phyloP scores from a whole-genome alignment of 2,329 filamentous ascomycete species.

The Aureobasidium lini region DNA sequence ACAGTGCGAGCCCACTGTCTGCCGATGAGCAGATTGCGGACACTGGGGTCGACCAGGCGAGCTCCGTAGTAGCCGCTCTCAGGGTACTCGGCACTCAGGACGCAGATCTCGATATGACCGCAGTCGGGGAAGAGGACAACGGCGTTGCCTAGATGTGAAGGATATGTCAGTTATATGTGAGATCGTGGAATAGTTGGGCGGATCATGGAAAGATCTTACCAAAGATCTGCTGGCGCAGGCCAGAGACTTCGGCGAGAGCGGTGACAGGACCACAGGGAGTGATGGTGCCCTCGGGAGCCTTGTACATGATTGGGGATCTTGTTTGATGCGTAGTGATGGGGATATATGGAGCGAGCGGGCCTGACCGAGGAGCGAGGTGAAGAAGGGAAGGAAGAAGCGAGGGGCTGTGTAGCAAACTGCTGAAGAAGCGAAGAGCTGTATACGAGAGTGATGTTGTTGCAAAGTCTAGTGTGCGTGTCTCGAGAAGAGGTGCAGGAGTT shows the following conservation, averaged over 20 bases:
- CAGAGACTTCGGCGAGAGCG: background rate
- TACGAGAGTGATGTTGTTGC: background rate
- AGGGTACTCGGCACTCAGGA: slow-evolving; percentile 1
- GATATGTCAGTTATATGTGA: background rate
- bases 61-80: slow-evolving; percentile 6
- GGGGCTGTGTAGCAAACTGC: no score
- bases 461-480: background rate
- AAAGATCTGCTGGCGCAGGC: slow-evolving; percentile 5
- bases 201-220: background rate
- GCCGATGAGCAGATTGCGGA: background rate
- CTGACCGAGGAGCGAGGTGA: no score
- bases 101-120: background rate
- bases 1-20: background rate
- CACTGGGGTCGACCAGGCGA: background rate
- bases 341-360: no score
- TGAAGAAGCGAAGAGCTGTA: no score
- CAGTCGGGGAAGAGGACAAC: background rate
- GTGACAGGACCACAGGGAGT: background rate
- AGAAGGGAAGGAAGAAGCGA: no score
- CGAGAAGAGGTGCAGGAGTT: background rate
- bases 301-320: background rate
- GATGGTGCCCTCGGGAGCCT: background rate
- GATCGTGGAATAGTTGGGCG: background rate
- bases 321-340: background rate
- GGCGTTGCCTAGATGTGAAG: background rate